Evolutionary conservation across 257 asterid genomes (phyloP), one percentile per base, ranked within the genome.

Genomic region (Solanum lignicaule): DNA sequence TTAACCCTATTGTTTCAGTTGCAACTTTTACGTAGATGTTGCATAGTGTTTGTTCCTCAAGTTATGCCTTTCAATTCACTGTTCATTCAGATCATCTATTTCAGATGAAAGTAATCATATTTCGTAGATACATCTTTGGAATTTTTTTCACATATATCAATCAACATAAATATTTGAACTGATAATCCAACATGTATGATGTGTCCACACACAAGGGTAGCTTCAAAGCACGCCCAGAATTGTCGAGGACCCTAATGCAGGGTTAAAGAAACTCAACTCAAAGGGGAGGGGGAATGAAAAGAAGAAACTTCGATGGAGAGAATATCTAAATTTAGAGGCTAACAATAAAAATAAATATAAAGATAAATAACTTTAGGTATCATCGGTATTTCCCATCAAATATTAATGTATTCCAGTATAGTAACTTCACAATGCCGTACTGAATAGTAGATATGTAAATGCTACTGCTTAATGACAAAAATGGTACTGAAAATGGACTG

Each of bases 381-480:
- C 68, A 29, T 48, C 69, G 12, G 85, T 82, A 31, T 82, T 48
- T 82, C 41, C 69, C 85, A 82, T 29, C 69, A 82, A 82, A 82
- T 48, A 82, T 82, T 27, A 48, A 48, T 82, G 69, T 46, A 82
- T 46, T 48, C 69, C 29, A 48, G 69, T 82, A 82, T 82, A 82
- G 68, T 82, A 46, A 48, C 68, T 48, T 82, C 85, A 82, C 85
- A 82, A 82, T 82, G 85, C 85, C 85, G 29, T 81, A 18, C 85
- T 81, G 41, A 48, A n/a, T 81, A 41, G 68, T 81, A 46, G 85
- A 46, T 46, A 81, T 5, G 85, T 81, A 81, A 46, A 82, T 82
- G 31, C 85, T 82, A 82, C 85, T 82, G 69, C 69, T 82, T 46
- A 48, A 48, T 82, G 85, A 82, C 85, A 82, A 82, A 82, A 82